A percentile compares a stretch with the other conserved stretches of the same genome.
phyloP scores from a whole-genome alignment of 2,329 filamentous ascomycete genomes.

The Aschersonia sp. region DNA sequence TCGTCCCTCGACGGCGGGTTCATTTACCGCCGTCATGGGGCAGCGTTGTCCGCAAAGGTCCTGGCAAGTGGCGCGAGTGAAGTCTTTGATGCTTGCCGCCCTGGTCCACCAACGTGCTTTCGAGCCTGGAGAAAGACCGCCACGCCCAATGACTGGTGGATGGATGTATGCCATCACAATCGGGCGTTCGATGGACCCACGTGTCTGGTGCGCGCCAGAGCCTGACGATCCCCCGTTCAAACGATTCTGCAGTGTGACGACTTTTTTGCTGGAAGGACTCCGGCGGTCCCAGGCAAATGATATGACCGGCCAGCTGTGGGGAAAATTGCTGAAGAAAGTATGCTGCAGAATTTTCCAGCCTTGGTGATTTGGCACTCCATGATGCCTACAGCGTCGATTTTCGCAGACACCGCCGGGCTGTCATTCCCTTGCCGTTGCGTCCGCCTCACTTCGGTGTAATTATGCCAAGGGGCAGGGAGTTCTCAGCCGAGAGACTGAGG shows the following conservation, averaged over 20 bases:
- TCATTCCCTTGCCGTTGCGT: too few species aligned
- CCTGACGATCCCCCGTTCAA: background rate
- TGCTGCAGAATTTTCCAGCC: background rate
- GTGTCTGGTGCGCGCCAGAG: background rate
- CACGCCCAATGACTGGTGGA: background rate
- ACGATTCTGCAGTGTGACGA: background rate
- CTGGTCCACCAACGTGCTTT: background rate
- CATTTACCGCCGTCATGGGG: background rate
- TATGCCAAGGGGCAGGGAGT: too few species aligned
- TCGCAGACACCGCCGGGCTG: too few species aligned
- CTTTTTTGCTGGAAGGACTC: background rate
- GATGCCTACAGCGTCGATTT: too few species aligned
- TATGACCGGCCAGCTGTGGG: background rate
- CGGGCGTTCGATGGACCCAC: background rate
- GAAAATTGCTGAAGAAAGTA: background rate
- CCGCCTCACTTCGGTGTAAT: too few species aligned
- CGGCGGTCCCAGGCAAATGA: too few species aligned
- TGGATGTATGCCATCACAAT: background rate
- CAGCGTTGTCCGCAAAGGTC: background rate
- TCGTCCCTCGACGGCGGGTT: background rate
- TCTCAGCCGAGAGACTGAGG: too few species aligned
- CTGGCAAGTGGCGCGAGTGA: background rate
- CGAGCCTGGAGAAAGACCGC: background rate
- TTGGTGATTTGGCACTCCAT: too few species aligned
- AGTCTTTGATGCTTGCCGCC: background rate